Evolutionary conservation across 257 asterid genomes (phyloP).

Genomic region (Solanum virginianum): DNA sequence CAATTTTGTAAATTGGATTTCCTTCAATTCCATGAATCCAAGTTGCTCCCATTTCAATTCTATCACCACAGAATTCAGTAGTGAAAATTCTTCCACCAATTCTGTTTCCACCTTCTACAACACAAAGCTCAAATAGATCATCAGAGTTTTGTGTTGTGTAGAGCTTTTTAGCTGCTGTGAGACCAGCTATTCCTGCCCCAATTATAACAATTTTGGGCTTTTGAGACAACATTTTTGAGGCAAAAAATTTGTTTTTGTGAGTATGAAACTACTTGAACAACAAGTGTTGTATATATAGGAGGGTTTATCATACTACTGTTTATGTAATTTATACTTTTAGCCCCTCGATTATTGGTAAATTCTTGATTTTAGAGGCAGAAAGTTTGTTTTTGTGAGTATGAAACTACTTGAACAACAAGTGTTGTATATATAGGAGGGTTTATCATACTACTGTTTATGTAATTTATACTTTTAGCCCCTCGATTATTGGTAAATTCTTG

Average conservation of each 20-base stretch:
- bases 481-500: too few relatives aligned
- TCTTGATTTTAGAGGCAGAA: too few relatives aligned
- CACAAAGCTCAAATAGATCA: constrained; percentile 38
- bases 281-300: not conserved
- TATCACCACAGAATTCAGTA: constrained; percentile 57
- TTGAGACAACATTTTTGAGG: not conserved
- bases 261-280: not conserved
- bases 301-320: too few relatives aligned
- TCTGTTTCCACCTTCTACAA: constrained; percentile 70
- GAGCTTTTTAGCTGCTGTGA: constrained; percentile 80
- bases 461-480: too few relatives aligned
- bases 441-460: too few relatives aligned
- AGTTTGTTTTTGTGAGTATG: too few relatives aligned
- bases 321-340: too few relatives aligned
- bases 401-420: too few relatives aligned
- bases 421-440: not conserved
- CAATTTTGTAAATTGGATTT: constrained; percentile 66
- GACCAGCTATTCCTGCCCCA: constrained; percentile 94
- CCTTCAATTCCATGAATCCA: constrained; percentile 93
- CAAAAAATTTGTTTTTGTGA: not conserved
- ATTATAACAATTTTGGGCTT: constrained; percentile 66
- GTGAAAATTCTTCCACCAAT: constrained; percentile 83
- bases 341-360: too few relatives aligned
- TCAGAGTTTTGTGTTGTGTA: constrained; percentile 15
- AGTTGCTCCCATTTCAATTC: constrained; percentile 83